Conservation (phyloP, 179 eudicot genomes). For the Amaranthus tricolor region DNA sequence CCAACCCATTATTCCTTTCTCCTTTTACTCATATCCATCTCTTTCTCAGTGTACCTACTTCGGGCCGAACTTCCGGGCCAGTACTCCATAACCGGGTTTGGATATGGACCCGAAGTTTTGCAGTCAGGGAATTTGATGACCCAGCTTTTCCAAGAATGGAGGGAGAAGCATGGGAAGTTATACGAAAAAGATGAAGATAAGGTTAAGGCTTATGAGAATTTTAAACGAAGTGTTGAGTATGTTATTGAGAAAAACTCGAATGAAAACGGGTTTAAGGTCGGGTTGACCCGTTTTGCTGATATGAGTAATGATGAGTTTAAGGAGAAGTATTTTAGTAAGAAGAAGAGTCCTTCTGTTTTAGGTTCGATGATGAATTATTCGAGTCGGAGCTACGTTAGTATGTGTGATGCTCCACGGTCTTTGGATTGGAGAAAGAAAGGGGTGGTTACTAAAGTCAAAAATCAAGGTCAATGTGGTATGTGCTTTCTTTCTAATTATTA, state of each 20-base stretch:
- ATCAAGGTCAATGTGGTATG: conserved; percentile 69
- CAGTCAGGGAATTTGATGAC: conserved; percentile 30
- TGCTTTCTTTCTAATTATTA: not conserved
- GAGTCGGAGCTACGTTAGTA: not conserved
- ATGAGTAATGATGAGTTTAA: conserved; percentile 67
- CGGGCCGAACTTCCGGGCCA: conserved; percentile 32
- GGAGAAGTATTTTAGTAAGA: conserved; percentile 1
- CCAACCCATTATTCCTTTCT: conserved; percentile 10
- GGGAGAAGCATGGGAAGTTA: conserved; percentile 40
- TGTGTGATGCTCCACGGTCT: conserved; percentile 18
- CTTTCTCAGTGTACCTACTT: conserved; percentile 24
- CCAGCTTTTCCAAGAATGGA: conserved; percentile 50
- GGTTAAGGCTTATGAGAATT: conserved; percentile 32
- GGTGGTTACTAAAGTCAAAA: conserved; percentile 57
- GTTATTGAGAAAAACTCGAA: conserved; percentile 37
- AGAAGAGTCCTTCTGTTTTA: conserved; percentile 15
- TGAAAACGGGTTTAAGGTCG: conserved; percentile 33
- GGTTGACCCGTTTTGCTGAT: conserved; percentile 60
- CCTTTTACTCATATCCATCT: conserved; percentile 19
- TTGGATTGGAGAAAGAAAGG: conserved; percentile 60
- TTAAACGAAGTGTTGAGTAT: conserved; percentile 38
- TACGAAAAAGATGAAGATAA: conserved; percentile 37
- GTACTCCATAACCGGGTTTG: conserved; percentile 34
- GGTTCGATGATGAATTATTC: conserved; percentile 4
- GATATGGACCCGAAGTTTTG: conserved; percentile 20